phyloP scores from a whole-genome alignment of 208 protist genomes.

The Phytomonas francai region DNA sequence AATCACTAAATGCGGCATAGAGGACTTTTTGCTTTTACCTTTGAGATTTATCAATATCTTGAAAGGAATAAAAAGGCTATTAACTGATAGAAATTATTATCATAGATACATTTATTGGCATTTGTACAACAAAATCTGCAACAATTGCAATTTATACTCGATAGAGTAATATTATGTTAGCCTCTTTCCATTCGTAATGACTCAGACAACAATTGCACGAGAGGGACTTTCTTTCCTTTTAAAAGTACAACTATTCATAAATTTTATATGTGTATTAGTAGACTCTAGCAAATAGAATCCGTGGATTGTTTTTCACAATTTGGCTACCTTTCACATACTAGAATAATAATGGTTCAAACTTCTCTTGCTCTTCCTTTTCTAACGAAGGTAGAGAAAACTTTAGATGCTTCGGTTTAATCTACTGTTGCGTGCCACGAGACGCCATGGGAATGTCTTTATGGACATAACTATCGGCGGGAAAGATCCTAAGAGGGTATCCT shows the following conservation, averaged over 20 bases:
- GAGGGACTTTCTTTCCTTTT: background rate
- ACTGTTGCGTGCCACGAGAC: slow-evolving; percentile 10
- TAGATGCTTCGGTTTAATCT: slow-evolving; percentile 10
- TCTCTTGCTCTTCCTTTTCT: background rate
- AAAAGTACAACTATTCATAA: background rate
- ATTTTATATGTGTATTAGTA: background rate
- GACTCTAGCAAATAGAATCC: background rate
- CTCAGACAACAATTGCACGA: background rate
- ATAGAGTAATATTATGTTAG: slow-evolving; percentile 1
- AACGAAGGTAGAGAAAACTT: background rate
- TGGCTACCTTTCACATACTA: background rate
- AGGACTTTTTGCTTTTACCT: background rate
- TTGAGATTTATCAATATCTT: background rate
- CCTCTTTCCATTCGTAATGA: background rate
- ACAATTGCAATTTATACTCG: background rate
- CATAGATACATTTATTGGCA: background rate
- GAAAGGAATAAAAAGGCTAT: background rate
- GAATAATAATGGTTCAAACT: background rate
- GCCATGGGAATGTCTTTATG: slow-evolving; percentile 55
- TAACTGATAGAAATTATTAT: background rate
- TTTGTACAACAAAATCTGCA: background rate
- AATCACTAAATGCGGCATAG: background rate
- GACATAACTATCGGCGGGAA: slow-evolving; percentile 53
- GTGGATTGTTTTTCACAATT: background rate
- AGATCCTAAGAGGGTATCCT: slow-evolving; percentile 50